Conservation (phyloP, 2,329 filamentous ascomycete species). For the Diaporthe helianthi region DNA sequence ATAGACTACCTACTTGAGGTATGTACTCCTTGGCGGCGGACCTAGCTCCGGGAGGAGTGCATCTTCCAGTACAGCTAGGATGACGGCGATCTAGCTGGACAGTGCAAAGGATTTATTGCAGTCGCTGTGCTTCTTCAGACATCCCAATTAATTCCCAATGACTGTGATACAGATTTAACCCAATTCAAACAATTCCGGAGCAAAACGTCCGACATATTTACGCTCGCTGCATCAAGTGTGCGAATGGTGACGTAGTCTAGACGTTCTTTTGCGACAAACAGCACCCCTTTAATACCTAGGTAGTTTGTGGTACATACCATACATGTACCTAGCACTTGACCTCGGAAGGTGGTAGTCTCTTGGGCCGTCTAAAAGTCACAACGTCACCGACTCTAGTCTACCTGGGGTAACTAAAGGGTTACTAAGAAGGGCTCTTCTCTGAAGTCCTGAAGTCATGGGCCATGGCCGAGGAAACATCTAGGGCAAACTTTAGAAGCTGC, state of each 20-base stretch:
- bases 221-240: not conserved
- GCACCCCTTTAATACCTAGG: too few species aligned
- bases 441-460: too few species aligned
- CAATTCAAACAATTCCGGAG: not conserved
- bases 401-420: not conserved
- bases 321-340: too few species aligned
- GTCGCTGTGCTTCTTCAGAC: not conserved
- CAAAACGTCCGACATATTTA: not conserved
- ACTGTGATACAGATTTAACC: too few species aligned
- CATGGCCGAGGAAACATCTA: not conserved
- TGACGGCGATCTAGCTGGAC: not conserved
- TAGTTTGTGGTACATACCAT: too few species aligned
- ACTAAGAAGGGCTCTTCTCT: not conserved
- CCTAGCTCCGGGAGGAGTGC: not conserved
- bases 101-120: not conserved
- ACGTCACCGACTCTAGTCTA: not conserved
- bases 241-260: constrained; percentile 11
- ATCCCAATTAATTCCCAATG: too few species aligned
- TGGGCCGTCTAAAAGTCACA: constrained; percentile 1
- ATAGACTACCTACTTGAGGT: too few species aligned
- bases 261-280: not conserved
- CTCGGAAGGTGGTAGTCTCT: too few species aligned
- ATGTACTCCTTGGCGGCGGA: not conserved
- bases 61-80: not conserved
- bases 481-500: not conserved